Conservation (phyloP, 169 alveolate species). For the Fabrea salina region DNA sequence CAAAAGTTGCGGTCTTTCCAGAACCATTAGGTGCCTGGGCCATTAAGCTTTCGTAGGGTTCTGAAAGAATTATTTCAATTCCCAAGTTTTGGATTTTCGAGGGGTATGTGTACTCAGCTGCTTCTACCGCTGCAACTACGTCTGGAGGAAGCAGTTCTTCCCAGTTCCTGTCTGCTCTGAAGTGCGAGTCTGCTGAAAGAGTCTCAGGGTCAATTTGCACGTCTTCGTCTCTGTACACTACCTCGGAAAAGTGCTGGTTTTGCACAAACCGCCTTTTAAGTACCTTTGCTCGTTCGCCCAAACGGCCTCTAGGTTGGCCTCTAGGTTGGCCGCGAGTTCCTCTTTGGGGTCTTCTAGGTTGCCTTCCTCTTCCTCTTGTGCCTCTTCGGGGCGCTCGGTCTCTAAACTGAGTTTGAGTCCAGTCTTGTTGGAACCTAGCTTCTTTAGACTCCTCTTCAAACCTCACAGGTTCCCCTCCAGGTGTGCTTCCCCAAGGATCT, state of each 20-base stretch:
- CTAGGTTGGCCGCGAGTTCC: neutral
- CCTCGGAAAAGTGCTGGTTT: slow-evolving; percentile 1
- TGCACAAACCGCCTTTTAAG: neutral
- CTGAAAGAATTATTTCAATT: slow-evolving; percentile 47
- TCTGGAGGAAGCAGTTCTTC: slow-evolving; percentile 49
- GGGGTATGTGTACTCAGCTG: slow-evolving; percentile 46
- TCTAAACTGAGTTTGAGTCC: too few species aligned
- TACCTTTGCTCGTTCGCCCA: slow-evolving; percentile 12
- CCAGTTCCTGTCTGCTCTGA: slow-evolving; percentile 42
- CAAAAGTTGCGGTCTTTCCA: slow-evolving; percentile 98
- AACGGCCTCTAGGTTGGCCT: neutral
- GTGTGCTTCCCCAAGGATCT: too few species aligned
- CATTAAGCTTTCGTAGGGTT: slow-evolving; percentile 65
- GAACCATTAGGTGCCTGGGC: slow-evolving; percentile 97
- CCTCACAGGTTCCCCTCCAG: too few species aligned
- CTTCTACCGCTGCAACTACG: slow-evolving; percentile 42
- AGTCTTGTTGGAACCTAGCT: too few species aligned
- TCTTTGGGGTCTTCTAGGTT: neutral
- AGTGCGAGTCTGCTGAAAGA: neutral
- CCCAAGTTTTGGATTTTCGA: slow-evolving; percentile 60
- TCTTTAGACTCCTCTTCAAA: too few species aligned
- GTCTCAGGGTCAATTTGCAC: slow-evolving; percentile 27
- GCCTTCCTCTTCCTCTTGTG: too few species aligned
- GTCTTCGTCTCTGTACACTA: slow-evolving; percentile 12
- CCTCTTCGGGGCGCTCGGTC: too few species aligned